Conservation (phyloP, 495 filamentous ascomycete species). For the Venustampulla echinocandica region DNA sequence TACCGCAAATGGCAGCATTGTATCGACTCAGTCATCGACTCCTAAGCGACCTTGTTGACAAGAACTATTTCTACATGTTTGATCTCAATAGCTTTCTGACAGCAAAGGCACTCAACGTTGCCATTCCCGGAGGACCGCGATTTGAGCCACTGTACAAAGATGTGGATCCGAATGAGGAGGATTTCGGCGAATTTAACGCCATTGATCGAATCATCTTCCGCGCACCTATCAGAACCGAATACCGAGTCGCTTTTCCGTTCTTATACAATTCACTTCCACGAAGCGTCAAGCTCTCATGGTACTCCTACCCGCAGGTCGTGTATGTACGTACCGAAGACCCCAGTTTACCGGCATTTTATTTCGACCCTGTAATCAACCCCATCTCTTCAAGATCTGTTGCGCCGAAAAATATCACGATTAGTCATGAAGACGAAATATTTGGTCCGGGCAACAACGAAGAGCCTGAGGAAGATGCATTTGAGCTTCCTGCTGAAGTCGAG, state of each 20-base stretch:
- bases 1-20: conserved; percentile 94
- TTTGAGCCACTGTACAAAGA: conserved; percentile 99
- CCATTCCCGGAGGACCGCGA: conserved; percentile 90
- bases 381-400: conserved; percentile 93
- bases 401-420: conserved; percentile 86
- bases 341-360: conserved; percentile 84
- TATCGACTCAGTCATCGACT: conserved; percentile 88
- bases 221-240: conserved; percentile 90
- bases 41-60: conserved; percentile 84
- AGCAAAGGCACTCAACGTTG: conserved; percentile 94
- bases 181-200: conserved; percentile 99
- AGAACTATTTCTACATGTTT: conserved; percentile 98
- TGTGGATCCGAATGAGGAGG: conserved; percentile 97
- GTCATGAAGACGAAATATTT: conserved; percentile 93
- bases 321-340: conserved; percentile 85
- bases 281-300: conserved; percentile 89
- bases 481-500: conserved; percentile 69
- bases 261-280: conserved; percentile 94
- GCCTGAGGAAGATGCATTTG: conserved; percentile 64
- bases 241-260: conserved; percentile 87
- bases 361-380: conserved; percentile 94
- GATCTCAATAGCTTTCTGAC: conserved; percentile 92
- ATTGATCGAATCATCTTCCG: conserved; percentile 99
- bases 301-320: conserved; percentile 87
- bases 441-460: conserved; percentile 78